phyloP scores from a whole-genome alignment of 305 asterid genomes.

The Fraxinus floribunda region DNA sequence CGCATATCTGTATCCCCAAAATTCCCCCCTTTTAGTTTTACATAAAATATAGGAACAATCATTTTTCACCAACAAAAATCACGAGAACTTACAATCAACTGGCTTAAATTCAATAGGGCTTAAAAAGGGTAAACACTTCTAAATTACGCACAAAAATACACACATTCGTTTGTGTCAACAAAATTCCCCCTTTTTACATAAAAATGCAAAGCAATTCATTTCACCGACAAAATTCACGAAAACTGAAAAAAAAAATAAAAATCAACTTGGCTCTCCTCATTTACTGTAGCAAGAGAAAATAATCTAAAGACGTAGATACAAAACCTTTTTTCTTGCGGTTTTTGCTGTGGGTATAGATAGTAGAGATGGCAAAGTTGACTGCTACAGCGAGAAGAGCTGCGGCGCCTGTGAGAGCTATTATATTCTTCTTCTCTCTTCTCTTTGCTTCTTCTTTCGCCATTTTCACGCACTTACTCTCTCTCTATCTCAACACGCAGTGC shows the following conservation, averaged over 20 bases:
- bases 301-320: background rate
- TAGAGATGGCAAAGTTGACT: conserved; percentile 63
- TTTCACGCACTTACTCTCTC: background rate
- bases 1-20: background rate
- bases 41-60: background rate
- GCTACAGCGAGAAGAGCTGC: conserved; percentile 81
- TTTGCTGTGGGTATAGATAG: conserved; percentile 48
- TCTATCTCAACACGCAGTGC: background rate
- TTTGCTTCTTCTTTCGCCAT: conserved; percentile 43
- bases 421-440: conserved; percentile 48
- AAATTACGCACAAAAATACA: background rate
- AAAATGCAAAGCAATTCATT: background rate
- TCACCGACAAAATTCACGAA: conserved; percentile 4
- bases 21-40: background rate
- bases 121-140: background rate
- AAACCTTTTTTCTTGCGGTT: conserved; percentile 69
- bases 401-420: conserved; percentile 75
- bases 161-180: background rate
- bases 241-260: background rate
- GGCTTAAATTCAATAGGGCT: background rate
- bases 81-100: background rate
- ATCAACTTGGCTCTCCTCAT: conserved; percentile 6
- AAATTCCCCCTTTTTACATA: background rate
- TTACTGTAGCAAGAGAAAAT: background rate
- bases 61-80: background rate